A percentile compares a stretch with the other conserved stretches of the same genome.
phyloP scores from a whole-genome alignment of 1,284 basidiomycete genomes.

The Sparassis latifolia region DNA sequence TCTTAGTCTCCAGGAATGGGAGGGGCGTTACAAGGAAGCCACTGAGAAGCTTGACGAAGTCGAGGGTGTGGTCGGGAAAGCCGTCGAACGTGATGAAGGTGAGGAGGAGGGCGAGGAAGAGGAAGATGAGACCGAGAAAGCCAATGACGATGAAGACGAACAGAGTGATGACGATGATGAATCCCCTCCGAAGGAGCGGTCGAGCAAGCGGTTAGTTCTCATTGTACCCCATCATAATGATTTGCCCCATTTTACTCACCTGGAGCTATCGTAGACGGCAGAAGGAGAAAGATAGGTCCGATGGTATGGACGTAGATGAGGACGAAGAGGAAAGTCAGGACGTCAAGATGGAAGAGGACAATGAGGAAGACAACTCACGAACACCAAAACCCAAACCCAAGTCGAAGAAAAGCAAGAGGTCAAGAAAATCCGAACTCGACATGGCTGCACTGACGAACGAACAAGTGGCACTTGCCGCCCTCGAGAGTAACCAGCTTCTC shows the following conservation, averaged over 20 bases:
- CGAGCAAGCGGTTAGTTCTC: constrained; percentile 8
- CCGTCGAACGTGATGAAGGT: constrained; percentile 41
- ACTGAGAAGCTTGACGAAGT: constrained; percentile 57
- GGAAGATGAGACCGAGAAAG: constrained; percentile 24
- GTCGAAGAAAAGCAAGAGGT: constrained; percentile 42
- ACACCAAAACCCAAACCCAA: constrained; percentile 32
- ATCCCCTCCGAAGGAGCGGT: constrained; percentile 4
- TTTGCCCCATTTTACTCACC: neutral
- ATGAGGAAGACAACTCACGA: constrained; percentile 18
- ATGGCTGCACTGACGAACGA: constrained; percentile 58
- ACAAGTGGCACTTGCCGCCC: constrained; percentile 57
- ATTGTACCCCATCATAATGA: neutral
- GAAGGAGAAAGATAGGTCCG: constrained; percentile 12
- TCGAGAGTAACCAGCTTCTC: constrained; percentile 61
- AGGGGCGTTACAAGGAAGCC: constrained; percentile 63
- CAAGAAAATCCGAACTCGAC: constrained; percentile 66
- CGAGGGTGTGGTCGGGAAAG: constrained; percentile 49
- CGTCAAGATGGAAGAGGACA: constrained; percentile 19
- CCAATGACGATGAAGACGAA: constrained; percentile 20
- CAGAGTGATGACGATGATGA: constrained; percentile 26
- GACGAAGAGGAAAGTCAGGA: constrained; percentile 32
- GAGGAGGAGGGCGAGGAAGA: constrained; percentile 31
- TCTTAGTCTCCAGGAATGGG: constrained; percentile 71
- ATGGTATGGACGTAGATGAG: constrained; percentile 51
- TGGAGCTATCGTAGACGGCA: neutral